A percentile compares a stretch with the other conserved stretches of the same genome.
Evolutionary conservation across 202 grass and related monocot species (phyloP).

Genomic region (Elaeis oleifera): DNA sequence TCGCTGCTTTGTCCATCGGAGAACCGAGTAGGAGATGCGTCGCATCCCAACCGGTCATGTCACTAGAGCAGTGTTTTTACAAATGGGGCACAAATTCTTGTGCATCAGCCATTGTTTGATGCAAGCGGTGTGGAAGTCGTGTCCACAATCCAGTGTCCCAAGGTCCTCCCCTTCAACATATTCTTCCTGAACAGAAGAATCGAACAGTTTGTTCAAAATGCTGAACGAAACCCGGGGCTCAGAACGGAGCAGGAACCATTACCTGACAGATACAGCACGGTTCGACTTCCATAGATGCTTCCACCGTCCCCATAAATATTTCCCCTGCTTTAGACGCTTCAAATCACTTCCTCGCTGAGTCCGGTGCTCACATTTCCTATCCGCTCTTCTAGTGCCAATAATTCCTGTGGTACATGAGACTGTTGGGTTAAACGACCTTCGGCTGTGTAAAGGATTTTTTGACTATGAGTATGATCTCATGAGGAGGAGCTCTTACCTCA

Average conservation of each 20-base stretch:
- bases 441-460: too few relatives aligned
- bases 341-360: conserved; percentile 48
- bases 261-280: conserved; percentile 75
- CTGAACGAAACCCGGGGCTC: too few relatives aligned
- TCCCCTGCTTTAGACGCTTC: conserved; percentile 39
- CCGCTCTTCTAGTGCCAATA: conserved; percentile 55
- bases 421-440: too few relatives aligned
- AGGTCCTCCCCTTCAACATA: conserved; percentile 49
- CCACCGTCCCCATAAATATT: conserved; percentile 19
- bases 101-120: conserved; percentile 92
- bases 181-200: conserved; percentile 51
- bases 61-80: conserved; percentile 63
- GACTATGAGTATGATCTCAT: too few relatives aligned
- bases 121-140: conserved; percentile 72
- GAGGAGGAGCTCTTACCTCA: conserved; percentile 34
- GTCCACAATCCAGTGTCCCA: conserved; percentile 67
- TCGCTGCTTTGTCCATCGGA: too few relatives aligned
- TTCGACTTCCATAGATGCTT: conserved; percentile 40
- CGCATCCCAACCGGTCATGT: too few relatives aligned
- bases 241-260: background rate
- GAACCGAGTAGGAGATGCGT: too few relatives aligned
- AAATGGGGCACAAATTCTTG: conserved; percentile 94
- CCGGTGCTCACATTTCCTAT: conserved; percentile 70
- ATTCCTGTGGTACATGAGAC: conserved; percentile 28
- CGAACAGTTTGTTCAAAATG: background rate